A percentile compares a stretch with the other conserved stretches of the same genome.
Evolutionary conservation across 2,329 filamentous ascomycete genomes (phyloP).

Genomic region (Mollisia scopiformis): DNA sequence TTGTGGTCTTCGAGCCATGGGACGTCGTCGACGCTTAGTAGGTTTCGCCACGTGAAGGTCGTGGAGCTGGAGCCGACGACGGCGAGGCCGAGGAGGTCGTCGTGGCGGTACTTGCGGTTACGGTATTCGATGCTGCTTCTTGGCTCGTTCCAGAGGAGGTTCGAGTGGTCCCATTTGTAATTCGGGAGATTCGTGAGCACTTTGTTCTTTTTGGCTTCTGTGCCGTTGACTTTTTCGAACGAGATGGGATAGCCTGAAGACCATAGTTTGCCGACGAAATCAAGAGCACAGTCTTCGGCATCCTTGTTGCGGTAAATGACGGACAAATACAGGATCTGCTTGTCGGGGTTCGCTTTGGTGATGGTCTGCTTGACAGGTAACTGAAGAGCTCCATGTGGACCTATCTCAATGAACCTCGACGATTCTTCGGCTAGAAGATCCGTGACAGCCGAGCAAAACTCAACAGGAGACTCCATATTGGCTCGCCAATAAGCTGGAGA

Average conservation of each 20-base stretch:
- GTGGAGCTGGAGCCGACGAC: background rate
- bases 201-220: too few species aligned
- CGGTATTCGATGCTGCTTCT: conserved; percentile 37
- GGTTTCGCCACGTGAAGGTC: conserved; percentile 39
- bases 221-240: too few species aligned
- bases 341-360: too few species aligned
- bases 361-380: too few species aligned
- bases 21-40: conserved; percentile 36
- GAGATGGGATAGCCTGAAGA: background rate
- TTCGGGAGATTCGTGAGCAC: conserved; percentile 51
- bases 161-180: conserved; percentile 58
- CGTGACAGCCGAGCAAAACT: conserved; percentile 33
- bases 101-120: conserved; percentile 45
- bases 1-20: conserved; percentile 48
- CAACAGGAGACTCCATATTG: conserved; percentile 48
- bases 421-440: conserved; percentile 20
- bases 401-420: background rate
- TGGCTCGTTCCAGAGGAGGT: conserved; percentile 53
- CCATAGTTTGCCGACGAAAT: conserved; percentile 38
- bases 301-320: conserved; percentile 44
- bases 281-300: conserved; percentile 34
- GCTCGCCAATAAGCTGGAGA: conserved; percentile 45
- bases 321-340: conserved; percentile 34
- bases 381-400: conserved; percentile 40
- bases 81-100: conserved; percentile 39